These are phyloP conservation scores for Dacryopinax spathularia DNA, from an alignment of 768 basidiomycete genomes.

Conservation along the genomic window DNA sequence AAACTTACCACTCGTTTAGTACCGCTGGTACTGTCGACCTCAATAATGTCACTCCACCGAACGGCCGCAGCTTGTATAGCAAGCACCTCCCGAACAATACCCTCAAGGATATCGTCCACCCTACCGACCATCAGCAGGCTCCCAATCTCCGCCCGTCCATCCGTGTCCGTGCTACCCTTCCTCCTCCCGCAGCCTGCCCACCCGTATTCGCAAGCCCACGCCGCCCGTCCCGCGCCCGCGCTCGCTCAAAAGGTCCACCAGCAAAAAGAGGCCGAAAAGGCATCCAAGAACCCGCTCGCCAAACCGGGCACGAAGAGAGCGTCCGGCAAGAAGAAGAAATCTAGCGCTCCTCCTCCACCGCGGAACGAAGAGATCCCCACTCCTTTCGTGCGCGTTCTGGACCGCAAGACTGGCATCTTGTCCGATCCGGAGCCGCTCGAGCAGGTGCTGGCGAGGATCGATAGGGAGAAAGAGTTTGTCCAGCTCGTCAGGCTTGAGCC, in stretches of 20 bases:
- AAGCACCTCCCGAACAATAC: neutral
- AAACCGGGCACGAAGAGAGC: too few species aligned
- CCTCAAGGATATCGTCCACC: too few species aligned
- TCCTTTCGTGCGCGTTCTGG: slow-evolving; percentile 32
- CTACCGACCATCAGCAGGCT: too few species aligned
- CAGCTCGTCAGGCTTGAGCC: slow-evolving; percentile 42
- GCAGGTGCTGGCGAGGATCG: slow-evolving; percentile 33
- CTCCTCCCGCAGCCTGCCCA: too few species aligned
- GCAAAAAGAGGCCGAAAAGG: too few species aligned
- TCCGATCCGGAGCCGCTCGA: slow-evolving; percentile 26
- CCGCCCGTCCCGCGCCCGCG: too few species aligned
- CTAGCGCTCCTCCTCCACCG: neutral
- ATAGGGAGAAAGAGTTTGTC: slow-evolving; percentile 32
- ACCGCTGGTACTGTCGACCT: too few species aligned
- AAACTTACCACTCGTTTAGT: too few species aligned
- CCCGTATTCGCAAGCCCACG: too few species aligned
- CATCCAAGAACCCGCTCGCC: neutral
- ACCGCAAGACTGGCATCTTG: slow-evolving; percentile 33
- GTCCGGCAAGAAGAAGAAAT: neutral
- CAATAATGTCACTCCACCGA: neutral
- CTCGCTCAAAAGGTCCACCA: too few species aligned
- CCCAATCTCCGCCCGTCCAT: too few species aligned
- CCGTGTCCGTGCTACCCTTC: too few species aligned
- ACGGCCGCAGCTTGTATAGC: neutral
- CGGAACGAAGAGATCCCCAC: slow-evolving; percentile 29